Conservation (phyloP, 176 grass and related monocot genomes). For the Musa schizocarpa region DNA sequence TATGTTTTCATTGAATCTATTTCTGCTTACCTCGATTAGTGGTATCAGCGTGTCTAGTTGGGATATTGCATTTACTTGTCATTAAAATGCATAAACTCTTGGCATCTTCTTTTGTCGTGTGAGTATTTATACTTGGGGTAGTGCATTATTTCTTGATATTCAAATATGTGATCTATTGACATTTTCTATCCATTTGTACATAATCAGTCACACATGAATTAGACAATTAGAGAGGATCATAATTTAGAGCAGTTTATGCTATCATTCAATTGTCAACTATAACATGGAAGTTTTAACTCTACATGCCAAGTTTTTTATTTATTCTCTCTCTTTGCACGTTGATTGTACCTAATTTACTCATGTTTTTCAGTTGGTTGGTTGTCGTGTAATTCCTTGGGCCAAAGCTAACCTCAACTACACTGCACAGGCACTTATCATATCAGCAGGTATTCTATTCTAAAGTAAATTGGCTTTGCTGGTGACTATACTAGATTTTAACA, state of each 20-base stretch:
- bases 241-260: no score
- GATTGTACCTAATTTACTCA: constrained; percentile 19
- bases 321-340: constrained; percentile 10
- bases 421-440: constrained; percentile 92
- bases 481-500: background rate
- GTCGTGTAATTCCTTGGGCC: constrained; percentile 88
- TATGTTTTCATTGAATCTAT: background rate
- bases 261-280: no score
- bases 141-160: no score
- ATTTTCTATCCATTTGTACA: no score
- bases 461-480: constrained; percentile 2
- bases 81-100: no score
- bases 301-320: background rate
- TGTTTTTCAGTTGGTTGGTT: constrained; percentile 62
- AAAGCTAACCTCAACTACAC: constrained; percentile 94
- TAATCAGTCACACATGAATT: no score
- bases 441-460: constrained; percentile 47
- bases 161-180: no score
- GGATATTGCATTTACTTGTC: background rate
- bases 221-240: no score
- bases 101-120: no score
- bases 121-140: no score
- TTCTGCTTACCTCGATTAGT: background rate
- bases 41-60: background rate
- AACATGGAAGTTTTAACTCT: background rate